Conservation (phyloP, 768 basidiomycete genomes). For the Albatrellus ellisii region DNA sequence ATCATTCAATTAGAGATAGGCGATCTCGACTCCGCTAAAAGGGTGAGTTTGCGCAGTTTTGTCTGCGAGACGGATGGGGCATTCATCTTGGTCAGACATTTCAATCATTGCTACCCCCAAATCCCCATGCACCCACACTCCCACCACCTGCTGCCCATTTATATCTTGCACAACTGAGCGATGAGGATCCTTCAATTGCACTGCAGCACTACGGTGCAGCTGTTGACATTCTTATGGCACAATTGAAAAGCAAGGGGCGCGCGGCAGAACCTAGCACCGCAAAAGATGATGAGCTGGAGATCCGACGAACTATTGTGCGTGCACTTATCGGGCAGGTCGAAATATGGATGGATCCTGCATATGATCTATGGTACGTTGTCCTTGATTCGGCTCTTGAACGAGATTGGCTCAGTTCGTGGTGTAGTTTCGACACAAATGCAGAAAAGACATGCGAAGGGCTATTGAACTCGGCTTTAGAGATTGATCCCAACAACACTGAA, state of each 20-base stretch:
- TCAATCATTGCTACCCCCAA: constrained; percentile 42
- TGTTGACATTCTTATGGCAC: constrained; percentile 50
- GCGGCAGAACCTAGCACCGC: constrained; percentile 26
- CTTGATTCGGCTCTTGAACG: background rate
- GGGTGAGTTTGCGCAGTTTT: constrained; percentile 27
- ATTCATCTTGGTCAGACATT: constrained; percentile 38
- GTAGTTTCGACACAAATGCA: constrained; percentile 71
- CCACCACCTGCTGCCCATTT: constrained; percentile 71
- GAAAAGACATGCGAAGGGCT: constrained; percentile 73
- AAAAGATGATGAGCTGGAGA: constrained; percentile 38
- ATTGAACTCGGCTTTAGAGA: constrained; percentile 54
- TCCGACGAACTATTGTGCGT: constrained; percentile 56
- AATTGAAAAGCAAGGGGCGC: constrained; percentile 65
- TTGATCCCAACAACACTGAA: constrained; percentile 66
- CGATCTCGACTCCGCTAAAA: constrained; percentile 56
- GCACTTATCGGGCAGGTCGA: constrained; percentile 85
- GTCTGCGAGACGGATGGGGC: background rate
- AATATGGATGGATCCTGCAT: constrained; percentile 89
- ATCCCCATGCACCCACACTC: constrained; percentile 40
- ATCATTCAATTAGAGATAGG: constrained; percentile 70
- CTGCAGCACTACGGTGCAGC: constrained; percentile 73
- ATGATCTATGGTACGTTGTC: constrained; percentile 65
- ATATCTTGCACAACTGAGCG: constrained; percentile 78
- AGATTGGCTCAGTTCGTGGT: background rate
- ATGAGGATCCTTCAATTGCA: constrained; percentile 62